Conservation (phyloP, 192 early-diverging fungal species). For the Coemansia sp. region DNA sequence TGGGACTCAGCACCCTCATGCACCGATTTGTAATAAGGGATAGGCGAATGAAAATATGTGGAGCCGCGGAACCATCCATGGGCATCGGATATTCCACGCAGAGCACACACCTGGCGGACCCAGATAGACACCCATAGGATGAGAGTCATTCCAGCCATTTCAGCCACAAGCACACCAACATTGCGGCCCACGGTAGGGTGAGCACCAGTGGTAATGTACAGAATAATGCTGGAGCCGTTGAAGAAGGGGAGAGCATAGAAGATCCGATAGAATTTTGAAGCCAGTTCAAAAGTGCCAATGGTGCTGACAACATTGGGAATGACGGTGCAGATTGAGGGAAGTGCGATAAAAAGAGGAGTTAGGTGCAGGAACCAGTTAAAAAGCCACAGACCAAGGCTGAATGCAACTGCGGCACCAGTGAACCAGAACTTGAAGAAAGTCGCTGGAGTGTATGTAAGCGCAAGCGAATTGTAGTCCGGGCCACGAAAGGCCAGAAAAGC, state of each 20-base stretch:
- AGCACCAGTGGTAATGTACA: slow-evolving; percentile 50
- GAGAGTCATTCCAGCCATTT: slow-evolving; percentile 38
- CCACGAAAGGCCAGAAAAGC: slow-evolving; percentile 41
- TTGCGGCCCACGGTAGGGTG: slow-evolving; percentile 48
- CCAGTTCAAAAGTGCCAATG: slow-evolving; percentile 51
- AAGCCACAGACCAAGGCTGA: slow-evolving; percentile 30
- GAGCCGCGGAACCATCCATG: slow-evolving; percentile 37
- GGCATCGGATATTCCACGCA: slow-evolving; percentile 33
- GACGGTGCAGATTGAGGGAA: slow-evolving; percentile 42
- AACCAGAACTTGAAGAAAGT: slow-evolving; percentile 52
- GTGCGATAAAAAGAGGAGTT: slow-evolving; percentile 28
- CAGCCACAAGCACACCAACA: slow-evolving; percentile 48
- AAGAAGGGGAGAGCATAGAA: slow-evolving; percentile 56
- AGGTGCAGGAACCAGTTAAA: slow-evolving; percentile 39
- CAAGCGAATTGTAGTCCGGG: slow-evolving; percentile 27
- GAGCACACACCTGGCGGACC: slow-evolving; percentile 24
- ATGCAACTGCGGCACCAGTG: slow-evolving; percentile 20
- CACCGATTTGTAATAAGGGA: slow-evolving; percentile 38
- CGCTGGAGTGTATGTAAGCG: slow-evolving; percentile 31
- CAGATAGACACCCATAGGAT: slow-evolving; percentile 45
- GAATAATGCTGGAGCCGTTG: slow-evolving; percentile 48
- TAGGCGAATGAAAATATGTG: slow-evolving; percentile 25
- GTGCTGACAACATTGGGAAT: slow-evolving; percentile 51
- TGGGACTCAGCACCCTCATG: background rate
- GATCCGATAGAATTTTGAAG: slow-evolving; percentile 54